Conservation (phyloP, 306 rosid species). For the Castanea mollissima region DNA sequence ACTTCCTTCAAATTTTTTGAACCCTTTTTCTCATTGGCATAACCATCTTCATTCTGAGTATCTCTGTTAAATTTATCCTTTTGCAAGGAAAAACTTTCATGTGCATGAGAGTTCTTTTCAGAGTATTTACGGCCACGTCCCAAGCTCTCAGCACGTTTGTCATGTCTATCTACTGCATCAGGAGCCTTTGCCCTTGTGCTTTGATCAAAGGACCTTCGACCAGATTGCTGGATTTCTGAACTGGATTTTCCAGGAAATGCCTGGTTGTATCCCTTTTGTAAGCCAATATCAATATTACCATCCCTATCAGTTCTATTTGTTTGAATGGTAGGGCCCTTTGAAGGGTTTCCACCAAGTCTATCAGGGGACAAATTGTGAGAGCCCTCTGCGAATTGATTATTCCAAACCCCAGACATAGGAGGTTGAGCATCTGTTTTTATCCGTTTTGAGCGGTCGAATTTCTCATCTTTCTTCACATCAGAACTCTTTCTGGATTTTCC, state of each 20-base stretch:
- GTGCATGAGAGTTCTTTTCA: constrained; percentile 49
- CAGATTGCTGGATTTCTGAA: constrained; percentile 58
- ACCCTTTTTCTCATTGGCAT: constrained; percentile 48
- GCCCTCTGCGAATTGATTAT: constrained; percentile 42
- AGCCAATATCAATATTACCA: constrained; percentile 49
- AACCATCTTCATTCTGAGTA: constrained; percentile 46
- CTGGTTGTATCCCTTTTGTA: constrained; percentile 54
- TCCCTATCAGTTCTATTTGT: constrained; percentile 55
- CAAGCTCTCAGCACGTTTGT: constrained; percentile 47
- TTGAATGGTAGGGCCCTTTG: constrained; percentile 43
- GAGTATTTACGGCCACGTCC: constrained; percentile 52
- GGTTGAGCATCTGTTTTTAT: constrained; percentile 47
- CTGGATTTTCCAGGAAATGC: constrained; percentile 51
- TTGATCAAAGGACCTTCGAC: constrained; percentile 56
- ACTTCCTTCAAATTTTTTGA: constrained; percentile 60
- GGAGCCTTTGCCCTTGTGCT: constrained; percentile 44
- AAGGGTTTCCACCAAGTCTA: constrained; percentile 50
- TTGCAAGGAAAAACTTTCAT: constrained; percentile 39
- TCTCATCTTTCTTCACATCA: constrained; percentile 57
- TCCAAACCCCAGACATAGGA: constrained; percentile 48
- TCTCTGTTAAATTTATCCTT: constrained; percentile 56
- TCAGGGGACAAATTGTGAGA: constrained; percentile 51
- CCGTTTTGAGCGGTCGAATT: constrained; percentile 53
- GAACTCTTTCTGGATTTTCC: constrained; percentile 63
- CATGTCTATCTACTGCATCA: constrained; percentile 50